Percentiles rank a stretch among this genome's conserved stretches.
phyloP scores from a whole-genome alignment of 306 rosid genomes.

The Castanea crenata region DNA sequence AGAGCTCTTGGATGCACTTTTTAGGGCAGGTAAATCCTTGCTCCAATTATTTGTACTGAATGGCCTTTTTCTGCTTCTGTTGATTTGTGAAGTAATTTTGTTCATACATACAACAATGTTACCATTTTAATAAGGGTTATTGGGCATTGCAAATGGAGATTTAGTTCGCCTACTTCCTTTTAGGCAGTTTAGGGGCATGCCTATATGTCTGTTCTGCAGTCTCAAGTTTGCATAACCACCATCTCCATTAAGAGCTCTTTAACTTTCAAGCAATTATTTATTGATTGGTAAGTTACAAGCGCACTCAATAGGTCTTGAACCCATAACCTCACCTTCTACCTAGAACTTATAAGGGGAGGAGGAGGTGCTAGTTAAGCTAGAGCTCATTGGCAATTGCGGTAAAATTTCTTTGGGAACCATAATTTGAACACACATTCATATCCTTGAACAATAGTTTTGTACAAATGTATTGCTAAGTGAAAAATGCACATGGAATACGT shows the following conservation, averaged over 20 bases:
- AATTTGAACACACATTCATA: neutral
- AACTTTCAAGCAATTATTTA: neutral
- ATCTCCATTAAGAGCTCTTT: neutral
- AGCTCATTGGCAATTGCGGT: neutral
- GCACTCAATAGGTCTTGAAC: too few relatives aligned
- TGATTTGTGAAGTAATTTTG: neutral
- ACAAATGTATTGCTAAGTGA: neutral
- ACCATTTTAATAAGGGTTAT: neutral
- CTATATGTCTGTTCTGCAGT: neutral
- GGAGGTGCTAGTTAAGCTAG: too few relatives aligned
- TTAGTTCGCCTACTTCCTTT: neutral
- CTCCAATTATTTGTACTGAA: neutral
- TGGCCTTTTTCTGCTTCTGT: neutral
- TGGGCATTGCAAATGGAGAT: neutral
- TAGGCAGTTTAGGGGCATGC: neutral
- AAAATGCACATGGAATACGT: neutral
- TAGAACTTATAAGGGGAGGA: too few relatives aligned
- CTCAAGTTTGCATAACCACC: neutral
- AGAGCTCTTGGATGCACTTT: conserved; percentile 96
- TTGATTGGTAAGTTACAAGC: too few relatives aligned
- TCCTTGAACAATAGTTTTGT: neutral
- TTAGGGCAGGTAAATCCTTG: conserved; percentile 62
- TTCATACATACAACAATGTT: neutral
- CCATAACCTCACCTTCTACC: too few relatives aligned
- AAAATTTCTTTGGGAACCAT: neutral